Conservation (phyloP, 192 early-diverging fungal genomes). For the Rhizoclosmatium globosum region DNA sequence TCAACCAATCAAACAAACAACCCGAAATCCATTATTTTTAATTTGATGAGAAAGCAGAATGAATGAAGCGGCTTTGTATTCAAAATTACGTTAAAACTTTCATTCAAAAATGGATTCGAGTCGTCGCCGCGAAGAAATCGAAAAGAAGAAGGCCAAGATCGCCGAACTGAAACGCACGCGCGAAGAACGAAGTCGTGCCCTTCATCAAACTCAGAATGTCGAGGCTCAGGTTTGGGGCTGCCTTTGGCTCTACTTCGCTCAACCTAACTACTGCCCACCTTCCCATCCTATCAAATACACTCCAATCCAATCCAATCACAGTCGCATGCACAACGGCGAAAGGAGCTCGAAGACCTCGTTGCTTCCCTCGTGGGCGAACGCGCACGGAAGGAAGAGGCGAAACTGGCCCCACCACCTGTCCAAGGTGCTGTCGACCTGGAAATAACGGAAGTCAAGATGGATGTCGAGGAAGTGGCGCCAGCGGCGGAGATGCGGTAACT, state of each 20-base stretch:
- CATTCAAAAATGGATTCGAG: slow-evolving; percentile 11
- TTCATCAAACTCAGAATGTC: background rate
- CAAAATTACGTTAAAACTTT: too few species aligned
- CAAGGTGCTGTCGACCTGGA: background rate
- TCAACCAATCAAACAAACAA: background rate
- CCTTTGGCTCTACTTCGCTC: background rate
- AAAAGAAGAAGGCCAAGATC: slow-evolving; percentile 91
- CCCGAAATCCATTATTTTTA: too few species aligned
- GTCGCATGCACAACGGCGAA: slow-evolving; percentile 51
- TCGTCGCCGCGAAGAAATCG: slow-evolving; percentile 65
- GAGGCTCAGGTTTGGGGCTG: slow-evolving; percentile 13
- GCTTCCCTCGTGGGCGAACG: slow-evolving; percentile 82
- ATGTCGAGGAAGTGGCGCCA: background rate
- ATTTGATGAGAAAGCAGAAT: background rate
- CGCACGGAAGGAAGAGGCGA: slow-evolving; percentile 35
- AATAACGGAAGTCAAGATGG: background rate
- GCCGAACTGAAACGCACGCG: slow-evolving; percentile 84
- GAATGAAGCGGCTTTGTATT: background rate
- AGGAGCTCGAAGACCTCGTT: slow-evolving; percentile 88
- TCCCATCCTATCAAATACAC: slow-evolving; percentile 29
- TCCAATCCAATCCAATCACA: background rate
- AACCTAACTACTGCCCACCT: background rate
- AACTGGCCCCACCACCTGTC: background rate
- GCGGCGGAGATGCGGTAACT: background rate
- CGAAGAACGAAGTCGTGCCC: slow-evolving; percentile 70